A percentile compares a stretch with the other conserved stretches of the same genome.
These are phyloP conservation scores for Santalum album DNA, from an alignment of 164 flowering plant genomes.

Conservation along the genomic window DNA sequence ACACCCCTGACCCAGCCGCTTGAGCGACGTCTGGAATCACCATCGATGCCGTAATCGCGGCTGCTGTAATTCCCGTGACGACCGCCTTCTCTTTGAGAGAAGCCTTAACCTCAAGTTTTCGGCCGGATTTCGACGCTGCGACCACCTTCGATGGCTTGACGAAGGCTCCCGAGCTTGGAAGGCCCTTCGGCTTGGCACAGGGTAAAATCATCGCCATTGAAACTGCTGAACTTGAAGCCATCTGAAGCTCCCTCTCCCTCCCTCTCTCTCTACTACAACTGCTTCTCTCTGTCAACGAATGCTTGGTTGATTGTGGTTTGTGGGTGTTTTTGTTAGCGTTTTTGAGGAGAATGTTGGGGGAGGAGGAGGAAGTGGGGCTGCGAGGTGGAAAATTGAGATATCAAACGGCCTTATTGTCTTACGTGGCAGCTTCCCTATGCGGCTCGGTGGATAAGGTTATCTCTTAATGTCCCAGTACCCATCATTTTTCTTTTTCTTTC, in stretches of 20 bases:
- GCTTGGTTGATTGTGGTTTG: no score
- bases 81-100: slow-evolving; percentile 68
- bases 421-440: slow-evolving; percentile 21
- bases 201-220: slow-evolving; percentile 49
- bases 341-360: slow-evolving; percentile 1
- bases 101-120: slow-evolving; percentile 35
- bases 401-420: slow-evolving; percentile 2
- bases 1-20: slow-evolving; percentile 51
- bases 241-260: slow-evolving; percentile 5
- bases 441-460: slow-evolving; percentile 24
- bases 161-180: slow-evolving; percentile 22
- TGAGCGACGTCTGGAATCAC: slow-evolving; percentile 66
- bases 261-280: background rate
- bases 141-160: slow-evolving; percentile 39
- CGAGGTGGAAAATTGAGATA: slow-evolving; percentile 24
- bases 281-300: background rate
- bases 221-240: slow-evolving; percentile 62
- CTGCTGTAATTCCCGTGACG: slow-evolving; percentile 51
- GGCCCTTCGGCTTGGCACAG: slow-evolving; percentile 30
- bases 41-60: slow-evolving; percentile 49
- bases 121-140: slow-evolving; percentile 16
- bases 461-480: slow-evolving; percentile 4
- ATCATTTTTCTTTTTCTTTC: no score
- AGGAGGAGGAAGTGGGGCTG: background rate
- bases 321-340: background rate